Conservation (phyloP, 805 yeast genomes). For the Groenewaldozyma salmanticensis region DNA sequence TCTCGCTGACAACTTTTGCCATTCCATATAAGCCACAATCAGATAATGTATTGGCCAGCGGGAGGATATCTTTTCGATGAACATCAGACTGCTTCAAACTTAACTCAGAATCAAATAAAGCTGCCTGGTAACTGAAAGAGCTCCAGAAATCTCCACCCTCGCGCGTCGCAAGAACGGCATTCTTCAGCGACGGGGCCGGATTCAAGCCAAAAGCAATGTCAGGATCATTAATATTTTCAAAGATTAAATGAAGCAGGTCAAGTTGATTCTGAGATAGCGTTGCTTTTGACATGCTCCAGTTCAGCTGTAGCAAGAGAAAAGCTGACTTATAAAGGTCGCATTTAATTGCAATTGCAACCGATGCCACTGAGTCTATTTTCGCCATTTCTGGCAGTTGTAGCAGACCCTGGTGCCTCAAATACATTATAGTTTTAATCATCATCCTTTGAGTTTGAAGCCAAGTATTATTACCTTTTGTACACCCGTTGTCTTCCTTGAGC, state of each 20-base stretch:
- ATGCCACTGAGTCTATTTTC: too few species aligned
- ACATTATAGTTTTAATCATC: not conserved
- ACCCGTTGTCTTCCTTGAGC: not conserved
- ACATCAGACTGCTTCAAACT: constrained; percentile 7
- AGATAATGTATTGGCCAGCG: constrained; percentile 32
- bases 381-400: too few species aligned
- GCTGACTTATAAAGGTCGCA: constrained; percentile 26
- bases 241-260: constrained; percentile 27
- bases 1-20: constrained; percentile 33
- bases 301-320: constrained; percentile 22
- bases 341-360: constrained; percentile 18
- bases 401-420: too few species aligned
- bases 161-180: constrained; percentile 18
- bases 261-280: not conserved
- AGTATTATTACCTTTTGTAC: not conserved
- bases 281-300: constrained; percentile 4
- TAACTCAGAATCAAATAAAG: constrained; percentile 40
- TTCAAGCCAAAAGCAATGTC: constrained; percentile 65
- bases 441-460: not conserved
- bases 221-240: constrained; percentile 45
- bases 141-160: constrained; percentile 33
- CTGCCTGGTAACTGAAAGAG: constrained; percentile 45
- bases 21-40: constrained; percentile 49
- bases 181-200: constrained; percentile 39
- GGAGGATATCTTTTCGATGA: not conserved